A percentile compares a stretch with the other conserved stretches of the same genome.
Conservation (phyloP, 257 asterid genomes). For the Jacaranda copaia region DNA sequence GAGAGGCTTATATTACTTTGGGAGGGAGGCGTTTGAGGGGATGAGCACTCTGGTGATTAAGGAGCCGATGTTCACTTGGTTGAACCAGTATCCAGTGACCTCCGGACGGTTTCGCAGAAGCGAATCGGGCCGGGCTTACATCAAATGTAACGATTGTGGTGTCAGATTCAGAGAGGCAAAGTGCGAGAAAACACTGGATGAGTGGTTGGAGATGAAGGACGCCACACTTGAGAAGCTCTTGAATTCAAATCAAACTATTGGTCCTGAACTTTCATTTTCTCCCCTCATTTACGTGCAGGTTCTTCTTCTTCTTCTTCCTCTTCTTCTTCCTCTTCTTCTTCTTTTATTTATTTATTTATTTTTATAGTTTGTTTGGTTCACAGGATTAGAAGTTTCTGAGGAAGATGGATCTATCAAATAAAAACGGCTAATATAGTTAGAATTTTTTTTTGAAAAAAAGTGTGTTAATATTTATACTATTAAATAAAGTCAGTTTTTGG, state of each 20-base stretch:
- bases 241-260: constrained; percentile 46
- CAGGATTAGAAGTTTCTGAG: too few relatives aligned
- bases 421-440: too few relatives aligned
- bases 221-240: constrained; percentile 50
- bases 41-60: constrained; percentile 51
- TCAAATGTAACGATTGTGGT: constrained; percentile 91
- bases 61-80: constrained; percentile 71
- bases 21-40: constrained; percentile 60
- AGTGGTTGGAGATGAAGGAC: constrained; percentile 65
- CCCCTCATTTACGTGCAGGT: constrained; percentile 71
- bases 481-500: too few relatives aligned
- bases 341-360: too few relatives aligned
- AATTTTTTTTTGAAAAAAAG: too few relatives aligned
- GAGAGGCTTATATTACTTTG: constrained; percentile 66
- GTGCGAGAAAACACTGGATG: constrained; percentile 61
- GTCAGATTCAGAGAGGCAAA: constrained; percentile 71
- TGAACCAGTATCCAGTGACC: constrained; percentile 45
- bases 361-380: too few relatives aligned
- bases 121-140: constrained; percentile 73
- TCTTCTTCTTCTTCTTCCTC: background rate
- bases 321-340: background rate
- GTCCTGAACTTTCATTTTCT: constrained; percentile 82
- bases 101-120: constrained; percentile 69
- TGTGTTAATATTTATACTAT: too few relatives aligned
- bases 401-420: too few relatives aligned